Evolutionary conservation across 208 protist genomes (phyloP), one percentile per base, ranked within the genome.

Genomic region (Trypanosoma caninum): DNA sequence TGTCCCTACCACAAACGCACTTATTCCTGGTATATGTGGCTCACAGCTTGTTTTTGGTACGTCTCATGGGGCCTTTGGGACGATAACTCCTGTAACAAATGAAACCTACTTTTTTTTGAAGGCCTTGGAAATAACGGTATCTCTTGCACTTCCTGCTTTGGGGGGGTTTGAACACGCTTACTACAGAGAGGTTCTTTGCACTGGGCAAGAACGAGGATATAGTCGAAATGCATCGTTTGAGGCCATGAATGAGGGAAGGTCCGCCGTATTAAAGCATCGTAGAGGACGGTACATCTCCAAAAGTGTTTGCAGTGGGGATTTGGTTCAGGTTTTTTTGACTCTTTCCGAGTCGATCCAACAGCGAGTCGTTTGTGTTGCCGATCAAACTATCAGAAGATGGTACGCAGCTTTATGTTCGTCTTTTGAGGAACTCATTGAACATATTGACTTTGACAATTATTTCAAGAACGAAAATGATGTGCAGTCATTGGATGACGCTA

Each of bases 1-100:
- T 50, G 67, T 67, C 23, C 63, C 65, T 50, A 38, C 65, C 18
- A 66, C 67, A 27, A 61, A 47, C 3, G 60, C 40, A 14, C 61
- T 82, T 44, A 35, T 82, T 34, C 53, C 56, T 33, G 82, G 87
- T 10, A 54, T 91, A 34, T 72, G 50, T 23, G 76, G 73, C 7
- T 53, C 72, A 6, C 84, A 89, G 56, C 46, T 94, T 8, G 69
- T 91, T 3, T 94, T 80, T 66, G 87, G 84, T 20, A 91, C 77
- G 0, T 68, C 83, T 31, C 68, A 86, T 57, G 87, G 87, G 11
- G 70, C 66, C 37, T 84, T 94, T 59, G 84, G 84, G n/a, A 83
- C 78, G 10, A 72, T 94, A 22, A 82, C 78, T 27, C 84, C 84
- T 2, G 35, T 94, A 20, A 45, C 50, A 20, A 40, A 23, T 1